Conservation (phyloP, 495 filamentous ascomycete genomes). For the Lophiostoma macrostomum region DNA sequence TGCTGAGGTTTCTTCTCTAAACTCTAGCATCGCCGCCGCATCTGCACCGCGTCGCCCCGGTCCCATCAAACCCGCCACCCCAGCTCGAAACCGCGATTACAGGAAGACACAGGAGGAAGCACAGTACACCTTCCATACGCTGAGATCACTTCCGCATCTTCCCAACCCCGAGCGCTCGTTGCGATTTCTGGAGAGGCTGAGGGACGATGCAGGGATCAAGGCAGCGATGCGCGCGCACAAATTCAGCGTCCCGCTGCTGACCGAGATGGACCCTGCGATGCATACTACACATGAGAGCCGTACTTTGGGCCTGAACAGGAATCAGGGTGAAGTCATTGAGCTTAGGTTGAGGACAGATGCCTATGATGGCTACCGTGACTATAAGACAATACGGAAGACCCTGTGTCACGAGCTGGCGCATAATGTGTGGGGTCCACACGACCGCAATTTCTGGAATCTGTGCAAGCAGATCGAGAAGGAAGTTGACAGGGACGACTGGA, state of each 20-base stretch:
- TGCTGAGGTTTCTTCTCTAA: conserved; percentile 51
- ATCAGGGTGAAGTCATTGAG: conserved; percentile 87
- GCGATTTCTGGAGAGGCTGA: conserved; percentile 72
- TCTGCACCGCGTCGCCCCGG: conserved; percentile 43
- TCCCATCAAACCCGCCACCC: conserved; percentile 40
- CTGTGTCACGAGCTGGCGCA: conserved; percentile 95
- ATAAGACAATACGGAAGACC: conserved; percentile 83
- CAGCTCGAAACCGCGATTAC: conserved; percentile 40
- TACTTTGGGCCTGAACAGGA: conserved; percentile 84
- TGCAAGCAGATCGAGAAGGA: conserved; percentile 81
- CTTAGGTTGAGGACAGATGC: conserved; percentile 85
- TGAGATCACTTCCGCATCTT: conserved; percentile 75
- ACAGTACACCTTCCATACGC: conserved; percentile 75
- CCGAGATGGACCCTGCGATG: conserved; percentile 87
- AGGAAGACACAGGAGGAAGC: conserved; percentile 53
- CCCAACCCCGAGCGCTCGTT: conserved; percentile 65
- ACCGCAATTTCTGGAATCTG: conserved; percentile 83
- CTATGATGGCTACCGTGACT: conserved; percentile 90
- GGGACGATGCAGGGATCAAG: conserved; percentile 80
- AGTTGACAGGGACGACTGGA: conserved; percentile 78
- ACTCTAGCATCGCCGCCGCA: conserved; percentile 42
- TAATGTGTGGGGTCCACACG: conserved; percentile 80
- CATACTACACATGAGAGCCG: conserved; percentile 78
- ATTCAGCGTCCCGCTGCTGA: conserved; percentile 82
- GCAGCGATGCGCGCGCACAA: conserved; percentile 76